Evolutionary conservation across 306 rosid species (phyloP).

Genomic region (Lupinus albus): DNA sequence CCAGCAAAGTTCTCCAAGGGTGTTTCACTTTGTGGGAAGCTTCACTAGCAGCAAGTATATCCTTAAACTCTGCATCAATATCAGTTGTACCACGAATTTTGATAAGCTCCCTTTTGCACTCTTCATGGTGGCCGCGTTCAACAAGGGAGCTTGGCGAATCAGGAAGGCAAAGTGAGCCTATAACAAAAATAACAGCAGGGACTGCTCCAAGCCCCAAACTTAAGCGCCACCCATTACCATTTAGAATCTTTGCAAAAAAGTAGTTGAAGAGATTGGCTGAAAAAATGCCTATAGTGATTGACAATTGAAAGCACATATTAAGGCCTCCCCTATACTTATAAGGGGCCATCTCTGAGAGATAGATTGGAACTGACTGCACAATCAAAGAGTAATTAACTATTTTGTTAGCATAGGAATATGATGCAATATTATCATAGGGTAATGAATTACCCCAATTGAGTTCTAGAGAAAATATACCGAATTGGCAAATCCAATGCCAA

Average conservation of each 20-base stretch:
- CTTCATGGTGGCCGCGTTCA: slow-evolving; percentile 50
- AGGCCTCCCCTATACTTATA: slow-evolving; percentile 60
- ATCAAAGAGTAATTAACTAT: neutral
- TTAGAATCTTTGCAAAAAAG: slow-evolving; percentile 48
- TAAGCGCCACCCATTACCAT: slow-evolving; percentile 79
- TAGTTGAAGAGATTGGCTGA: slow-evolving; percentile 68
- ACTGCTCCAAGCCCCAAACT: slow-evolving; percentile 77
- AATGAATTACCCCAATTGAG: slow-evolving; percentile 1
- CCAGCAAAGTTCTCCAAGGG: slow-evolving; percentile 56
- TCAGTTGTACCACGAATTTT: slow-evolving; percentile 52
- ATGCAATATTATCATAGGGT: neutral
- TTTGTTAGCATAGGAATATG: neutral
- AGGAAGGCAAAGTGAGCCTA: slow-evolving; percentile 63
- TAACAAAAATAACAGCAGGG: slow-evolving; percentile 63
- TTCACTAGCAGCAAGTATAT: slow-evolving; percentile 62
- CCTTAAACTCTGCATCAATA: slow-evolving; percentile 65
- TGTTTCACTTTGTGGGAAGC: slow-evolving; percentile 50
- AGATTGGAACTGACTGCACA: slow-evolving; percentile 75
- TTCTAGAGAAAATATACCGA: slow-evolving; percentile 48
- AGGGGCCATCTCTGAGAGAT: slow-evolving; percentile 81
- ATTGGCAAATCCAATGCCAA: slow-evolving; percentile 84
- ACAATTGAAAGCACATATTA: slow-evolving; percentile 76
- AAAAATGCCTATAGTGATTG: slow-evolving; percentile 75
- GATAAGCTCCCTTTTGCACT: slow-evolving; percentile 53
- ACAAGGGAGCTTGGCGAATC: slow-evolving; percentile 81